Base-by-base conservation (phyloP, 352 stramenopile genomes). In the Globisporangium canariense region DNA sequence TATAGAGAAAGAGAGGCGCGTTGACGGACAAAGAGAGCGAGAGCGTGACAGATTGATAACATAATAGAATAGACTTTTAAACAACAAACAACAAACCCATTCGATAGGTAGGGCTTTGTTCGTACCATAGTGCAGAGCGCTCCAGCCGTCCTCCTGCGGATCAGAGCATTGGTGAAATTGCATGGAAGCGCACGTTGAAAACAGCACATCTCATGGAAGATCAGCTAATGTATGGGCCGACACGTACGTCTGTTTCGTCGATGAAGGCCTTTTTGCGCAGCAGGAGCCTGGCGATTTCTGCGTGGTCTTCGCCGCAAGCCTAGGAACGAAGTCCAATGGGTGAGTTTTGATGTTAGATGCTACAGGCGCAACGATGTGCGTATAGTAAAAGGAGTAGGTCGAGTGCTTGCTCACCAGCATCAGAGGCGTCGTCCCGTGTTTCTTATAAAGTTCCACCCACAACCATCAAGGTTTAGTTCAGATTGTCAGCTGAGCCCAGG, bases 81-180 rank as follows among this genome's bases (percentile, higher is more conserved):
- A 51, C 36, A 46, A 25, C 16, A 60, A n/a, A 25, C 5, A 14
- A 30, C 11, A 8, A 28, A 28, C 25, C 2, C 25, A 28, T 28
- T 28, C 25, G 25, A 28, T 28, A 20, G 50, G 10, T 13, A 40
- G 3, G 41, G 41, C 43, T 3, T 22, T 10, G 53, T 36, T 25
- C 60, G 64, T 77, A 91, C 85, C 82, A 65, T 93, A 93, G 65
- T 93, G 85, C 22, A 93, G 72, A 3, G 85, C 85, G 18, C 76
- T 90, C 82, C 82, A 89, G 34, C 82, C 82, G 61, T 90, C 79
- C 51, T 90, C 82, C 82, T 91, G 58, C 6, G 54, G 2, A 9
- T 18, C 22, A 20, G 7, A 25, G n/a, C 14, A 9, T 32, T 8
- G 8, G 8, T 16, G 25, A 18, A 57, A 10, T 28, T 16, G 36